Base-by-base conservation (phyloP, 2,329 filamentous ascomycete genomes). In the Harringtonia lauricola region DNA sequence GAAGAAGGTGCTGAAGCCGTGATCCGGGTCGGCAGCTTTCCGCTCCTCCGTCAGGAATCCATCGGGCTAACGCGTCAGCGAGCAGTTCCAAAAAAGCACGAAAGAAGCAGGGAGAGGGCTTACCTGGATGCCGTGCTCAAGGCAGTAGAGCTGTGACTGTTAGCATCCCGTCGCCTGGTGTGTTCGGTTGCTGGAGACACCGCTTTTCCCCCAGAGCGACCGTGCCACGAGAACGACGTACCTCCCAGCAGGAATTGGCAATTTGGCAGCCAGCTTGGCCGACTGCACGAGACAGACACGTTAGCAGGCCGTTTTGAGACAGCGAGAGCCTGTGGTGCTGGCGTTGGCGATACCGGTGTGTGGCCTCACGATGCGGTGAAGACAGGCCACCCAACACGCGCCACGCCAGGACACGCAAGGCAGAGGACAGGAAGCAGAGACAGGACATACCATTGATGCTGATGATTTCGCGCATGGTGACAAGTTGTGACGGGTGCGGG, bases 201-300 rank as follows among this genome's bases (percentile, higher is more conserved):
- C 24, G 24, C 24, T 10, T 7, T 26, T 26, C 24, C 7, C 7
- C 24, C 24, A 10, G 10, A 26, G 10, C 24, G 10, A 26, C 6
- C 6, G 24, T 26, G 6, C 10, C 24, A 26, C 24, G 24, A 10
- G 24, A 24, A 28, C 24, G 40, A 47, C 86, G 75, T 74, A 98
- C 92, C 88, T 98, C 92, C 92, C 92, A 98, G 82, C 92, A 96
- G 60, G 92, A 92, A 78, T 98, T 98, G 74, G 90, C 92, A 65
- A 98, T 98, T 70, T 98, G 92, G 82, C 92, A 96, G 84, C 92
- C 92, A 67, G 92, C 92, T 81, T 98, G 92, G 72, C 92, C 92
- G 78, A 98, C 92, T 98, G 68, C 62, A 51, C 66, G 41, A 51
- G 67, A 59, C 63, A 67, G 60, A 52, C 61, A 55, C 53, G 71